Percentiles rank a stretch among this genome's conserved stretches.
These are phyloP conservation scores for Elaeis guineensis DNA, from an alignment of 176 grass and related monocot genomes.

Conservation along the genomic window DNA sequence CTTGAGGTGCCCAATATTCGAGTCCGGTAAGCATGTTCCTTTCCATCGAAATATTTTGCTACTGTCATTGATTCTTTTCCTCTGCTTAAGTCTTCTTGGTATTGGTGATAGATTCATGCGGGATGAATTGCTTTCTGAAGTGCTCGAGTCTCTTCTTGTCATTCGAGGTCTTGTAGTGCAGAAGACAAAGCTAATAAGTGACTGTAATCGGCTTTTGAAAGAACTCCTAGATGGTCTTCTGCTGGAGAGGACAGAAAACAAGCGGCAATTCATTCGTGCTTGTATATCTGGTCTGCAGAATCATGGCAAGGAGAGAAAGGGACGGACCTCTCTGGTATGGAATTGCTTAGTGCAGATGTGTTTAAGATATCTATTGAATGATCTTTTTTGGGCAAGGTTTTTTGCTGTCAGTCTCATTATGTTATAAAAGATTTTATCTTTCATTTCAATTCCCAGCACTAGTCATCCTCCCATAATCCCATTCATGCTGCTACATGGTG, in stretches of 20 bases:
- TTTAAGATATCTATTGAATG: too few relatives aligned
- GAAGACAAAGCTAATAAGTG: conserved; percentile 95
- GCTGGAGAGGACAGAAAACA: conserved; percentile 79
- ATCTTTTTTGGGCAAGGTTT: too few relatives aligned
- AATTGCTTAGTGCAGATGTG: too few relatives aligned
- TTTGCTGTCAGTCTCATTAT: too few relatives aligned
- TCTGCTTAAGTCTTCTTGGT: conserved; percentile 1
- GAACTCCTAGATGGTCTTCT: conserved; percentile 92
- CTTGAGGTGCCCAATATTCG: conserved; percentile 95
- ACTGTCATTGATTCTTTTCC: neutral
- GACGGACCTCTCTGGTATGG: conserved; percentile 73
- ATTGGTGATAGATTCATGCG: conserved; percentile 68
- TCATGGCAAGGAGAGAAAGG: conserved; percentile 72
- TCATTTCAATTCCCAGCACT: too few relatives aligned
- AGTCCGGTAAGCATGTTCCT: conserved; percentile 42
- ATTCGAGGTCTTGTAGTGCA: conserved; percentile 92
- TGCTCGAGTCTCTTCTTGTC: conserved; percentile 78
- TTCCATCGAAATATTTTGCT: neutral
- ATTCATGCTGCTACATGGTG: too few relatives aligned
- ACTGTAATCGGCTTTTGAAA: conserved; percentile 85
- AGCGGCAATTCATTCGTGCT: conserved; percentile 87
- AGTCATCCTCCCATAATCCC: too few relatives aligned
- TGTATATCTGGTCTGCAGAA: conserved; percentile 92
- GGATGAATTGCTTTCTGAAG: conserved; percentile 71
- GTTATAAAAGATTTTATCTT: too few relatives aligned